Evolutionary conservation across 2,329 filamentous ascomycete genomes (phyloP), one percentile per base, ranked within the genome.

Genomic region (Ascochyta fabae): DNA sequence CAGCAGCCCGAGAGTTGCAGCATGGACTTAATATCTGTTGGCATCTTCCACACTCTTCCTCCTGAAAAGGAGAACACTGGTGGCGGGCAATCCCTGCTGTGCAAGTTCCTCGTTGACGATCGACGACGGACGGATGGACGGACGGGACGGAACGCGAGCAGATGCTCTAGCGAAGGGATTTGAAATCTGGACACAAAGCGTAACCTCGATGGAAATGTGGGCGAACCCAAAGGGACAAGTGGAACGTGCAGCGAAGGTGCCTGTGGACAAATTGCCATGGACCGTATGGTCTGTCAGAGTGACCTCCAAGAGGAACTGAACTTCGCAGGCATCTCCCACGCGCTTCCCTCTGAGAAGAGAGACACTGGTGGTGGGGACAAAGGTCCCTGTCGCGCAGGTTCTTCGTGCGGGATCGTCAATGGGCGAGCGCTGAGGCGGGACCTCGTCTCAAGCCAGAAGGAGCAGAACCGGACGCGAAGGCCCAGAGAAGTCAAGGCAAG

Each of bases 291-390:
- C 66, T 67, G 26, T 59, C 60, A 46, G 57, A 67, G 44, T 24
- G 43, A 48, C 55, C 57, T 16, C 35, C 35, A 27, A 36, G 42
- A 40, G 58, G 34, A 48, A 51, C 53, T 63, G 56, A 46, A 67
- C 59, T 53, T 64, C 66, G 58, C 45, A 68, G 66, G 64, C 66
- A 57, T 67, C 66, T 68, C 59, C 59, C 66, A 67, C 63, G 35
- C 61, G 31, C 60, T 52, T 52, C 59, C 38, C 63, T 59, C 59
- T 65, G 42, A 65, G n/a, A 67, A 66, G 53, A 59, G 55, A 36
- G 58, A 58, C 44, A 68, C 60, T 59, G 60, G 59, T 66, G 63
- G 58, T 53, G 63, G 64, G 61, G 60, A 44, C 41, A 31, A 34
- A 47, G 31, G 56, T 55, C 64, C 64, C 66, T 67, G 41, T 58